Evolutionary conservation across 257 asterid species (phyloP).

Genomic region (Galeopsis tetrahit): DNA sequence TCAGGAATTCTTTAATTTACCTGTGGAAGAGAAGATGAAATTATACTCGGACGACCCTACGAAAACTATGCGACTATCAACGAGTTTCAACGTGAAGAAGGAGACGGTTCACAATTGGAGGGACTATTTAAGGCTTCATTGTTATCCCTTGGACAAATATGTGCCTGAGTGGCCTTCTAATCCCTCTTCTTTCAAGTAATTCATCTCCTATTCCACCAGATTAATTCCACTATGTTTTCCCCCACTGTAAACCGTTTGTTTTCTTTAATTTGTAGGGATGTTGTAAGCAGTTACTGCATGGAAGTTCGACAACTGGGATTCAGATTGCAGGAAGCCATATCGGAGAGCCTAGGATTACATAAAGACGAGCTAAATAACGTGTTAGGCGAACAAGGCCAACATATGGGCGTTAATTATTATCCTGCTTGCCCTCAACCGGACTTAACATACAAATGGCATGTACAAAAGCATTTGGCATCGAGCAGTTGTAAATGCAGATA

Average conservation of each 20-base stretch:
- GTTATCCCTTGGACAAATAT: conserved; percentile 62
- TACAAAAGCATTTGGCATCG: conserved; percentile 94
- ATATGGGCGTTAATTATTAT: conserved; percentile 86
- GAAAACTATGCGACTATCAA: conserved; percentile 56
- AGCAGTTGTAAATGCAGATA: conserved; percentile 72
- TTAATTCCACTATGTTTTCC: too few relatives aligned
- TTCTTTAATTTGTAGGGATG: conserved; percentile 40
- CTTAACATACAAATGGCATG: conserved; percentile 79
- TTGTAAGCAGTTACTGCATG: conserved; percentile 51
- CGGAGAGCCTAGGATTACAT: conserved; percentile 53
- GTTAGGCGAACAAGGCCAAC: conserved; percentile 90
- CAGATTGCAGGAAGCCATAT: conserved; percentile 50
- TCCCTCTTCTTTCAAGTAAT: conserved; percentile 60
- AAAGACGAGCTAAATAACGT: conserved; percentile 42
- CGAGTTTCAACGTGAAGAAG: conserved; percentile 63
- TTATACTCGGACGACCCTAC: conserved; percentile 63
- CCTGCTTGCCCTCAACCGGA: conserved; percentile 94
- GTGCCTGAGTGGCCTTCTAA: conserved; percentile 65
- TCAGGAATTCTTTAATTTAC: conserved; percentile 53
- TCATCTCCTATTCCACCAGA: too few relatives aligned
- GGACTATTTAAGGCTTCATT: conserved; percentile 65
- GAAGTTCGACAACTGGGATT: conserved; percentile 60
- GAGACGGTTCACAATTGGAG: conserved; percentile 69
- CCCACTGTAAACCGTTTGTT: too few relatives aligned
- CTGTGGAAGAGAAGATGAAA: conserved; percentile 66